These are phyloP conservation scores for Aspergillus haitiensis DNA, from an alignment of 495 filamentous ascomycete genomes.

Conservation along the genomic window DNA sequence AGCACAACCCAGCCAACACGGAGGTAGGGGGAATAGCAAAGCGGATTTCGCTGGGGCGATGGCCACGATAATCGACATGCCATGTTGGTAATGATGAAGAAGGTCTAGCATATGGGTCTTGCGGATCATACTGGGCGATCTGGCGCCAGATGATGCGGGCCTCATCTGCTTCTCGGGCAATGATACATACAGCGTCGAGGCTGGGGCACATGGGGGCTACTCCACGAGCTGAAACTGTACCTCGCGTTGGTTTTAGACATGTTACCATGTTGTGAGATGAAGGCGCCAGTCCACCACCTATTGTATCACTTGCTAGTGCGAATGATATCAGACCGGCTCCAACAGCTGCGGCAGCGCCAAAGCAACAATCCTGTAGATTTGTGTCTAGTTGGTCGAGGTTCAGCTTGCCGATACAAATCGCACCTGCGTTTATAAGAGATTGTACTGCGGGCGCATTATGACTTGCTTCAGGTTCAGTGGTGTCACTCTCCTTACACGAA, in stretches of 20 bases:
- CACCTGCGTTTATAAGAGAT: constrained; percentile 1
- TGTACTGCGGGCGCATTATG: not conserved
- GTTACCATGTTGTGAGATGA: not conserved
- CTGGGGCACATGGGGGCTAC: constrained; percentile 1
- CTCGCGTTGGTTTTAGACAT: not conserved
- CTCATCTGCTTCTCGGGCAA: not conserved
- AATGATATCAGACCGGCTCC: not conserved
- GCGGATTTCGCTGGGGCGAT: not conserved
- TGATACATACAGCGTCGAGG: constrained; percentile 2
- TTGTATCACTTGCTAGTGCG: constrained; percentile 4
- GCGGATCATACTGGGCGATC: not conserved
- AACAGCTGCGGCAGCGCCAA: not conserved
- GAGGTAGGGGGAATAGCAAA: not conserved
- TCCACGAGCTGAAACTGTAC: not conserved
- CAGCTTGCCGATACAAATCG: constrained; percentile 2
- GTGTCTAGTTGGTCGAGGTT: not conserved
- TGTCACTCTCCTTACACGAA: not conserved
- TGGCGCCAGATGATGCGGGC: constrained; percentile 5
- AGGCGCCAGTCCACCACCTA: not conserved
- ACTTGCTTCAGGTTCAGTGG: not conserved
- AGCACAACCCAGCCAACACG: not conserved
- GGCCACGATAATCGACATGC: constrained; percentile 5
- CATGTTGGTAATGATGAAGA: constrained; percentile 2
- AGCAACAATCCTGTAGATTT: not conserved
- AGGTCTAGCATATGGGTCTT: not conserved